These are phyloP conservation scores for Secale cereale DNA, from an alignment of 176 grass and related monocot genomes.

Conservation along the genomic window DNA sequence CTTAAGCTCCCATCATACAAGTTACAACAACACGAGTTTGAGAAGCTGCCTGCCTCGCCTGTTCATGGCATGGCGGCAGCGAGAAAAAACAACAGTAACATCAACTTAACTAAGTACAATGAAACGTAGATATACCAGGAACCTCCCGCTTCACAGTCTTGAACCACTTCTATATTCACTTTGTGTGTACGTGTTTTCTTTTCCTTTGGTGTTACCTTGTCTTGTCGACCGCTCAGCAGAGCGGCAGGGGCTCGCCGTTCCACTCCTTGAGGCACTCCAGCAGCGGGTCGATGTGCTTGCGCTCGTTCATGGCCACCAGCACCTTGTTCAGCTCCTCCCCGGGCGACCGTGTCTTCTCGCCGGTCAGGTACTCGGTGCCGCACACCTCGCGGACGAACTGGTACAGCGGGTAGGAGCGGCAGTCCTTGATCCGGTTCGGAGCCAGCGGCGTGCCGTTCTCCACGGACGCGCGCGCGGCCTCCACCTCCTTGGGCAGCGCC, in stretches of 20 bases:
- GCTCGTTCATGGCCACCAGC: constrained; percentile 71
- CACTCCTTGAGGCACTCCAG: constrained; percentile 79
- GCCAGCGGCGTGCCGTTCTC: constrained; percentile 60
- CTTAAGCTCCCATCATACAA: constrained; percentile 22
- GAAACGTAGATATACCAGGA: constrained; percentile 16
- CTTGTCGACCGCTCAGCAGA: constrained; percentile 33
- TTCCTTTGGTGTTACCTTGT: neutral
- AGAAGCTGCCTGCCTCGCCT: constrained; percentile 18
- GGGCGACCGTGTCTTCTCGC: constrained; percentile 70
- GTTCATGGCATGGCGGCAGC: constrained; percentile 23
- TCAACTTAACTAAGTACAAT: constrained; percentile 26
- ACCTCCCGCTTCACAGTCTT: constrained; percentile 22
- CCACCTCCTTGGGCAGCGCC: constrained; percentile 70
- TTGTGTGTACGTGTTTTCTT: constrained; percentile 18
- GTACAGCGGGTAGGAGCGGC: constrained; percentile 76
- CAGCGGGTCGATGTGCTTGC: constrained; percentile 75
- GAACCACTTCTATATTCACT: constrained; percentile 11
- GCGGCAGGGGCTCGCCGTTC: constrained; percentile 77
- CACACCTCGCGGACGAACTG: constrained; percentile 66
- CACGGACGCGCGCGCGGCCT: constrained; percentile 55
- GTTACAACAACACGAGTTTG: constrained; percentile 30
- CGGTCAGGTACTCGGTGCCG: constrained; percentile 62
- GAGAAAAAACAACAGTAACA: constrained; percentile 15
- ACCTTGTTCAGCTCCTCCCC: constrained; percentile 83
- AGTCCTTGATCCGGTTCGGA: constrained; percentile 63